phyloP scores from a whole-genome alignment of 768 basidiomycete genomes.

The Termitomyces sp. region DNA sequence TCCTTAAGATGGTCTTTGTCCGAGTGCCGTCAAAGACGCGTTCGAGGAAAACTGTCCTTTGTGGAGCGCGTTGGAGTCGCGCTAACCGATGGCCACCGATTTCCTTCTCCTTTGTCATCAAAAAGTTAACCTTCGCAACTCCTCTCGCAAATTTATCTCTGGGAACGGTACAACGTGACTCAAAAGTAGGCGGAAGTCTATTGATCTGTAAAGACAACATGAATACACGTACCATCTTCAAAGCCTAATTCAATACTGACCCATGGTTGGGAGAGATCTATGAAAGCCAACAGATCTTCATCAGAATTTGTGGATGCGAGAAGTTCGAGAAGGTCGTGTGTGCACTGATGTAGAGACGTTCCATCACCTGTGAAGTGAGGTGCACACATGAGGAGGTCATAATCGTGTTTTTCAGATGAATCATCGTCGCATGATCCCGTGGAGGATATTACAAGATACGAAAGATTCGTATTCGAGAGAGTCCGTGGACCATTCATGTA shows the following conservation, averaged over 20 bases:
- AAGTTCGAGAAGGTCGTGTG: slow-evolving; percentile 54
- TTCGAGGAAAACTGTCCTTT: slow-evolving; percentile 29
- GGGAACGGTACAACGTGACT: slow-evolving; percentile 20
- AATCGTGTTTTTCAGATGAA: slow-evolving; percentile 9
- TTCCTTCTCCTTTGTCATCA: slow-evolving; percentile 36
- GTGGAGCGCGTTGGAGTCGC: slow-evolving; percentile 30
- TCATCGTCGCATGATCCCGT: neutral
- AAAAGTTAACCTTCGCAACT: slow-evolving; percentile 45
- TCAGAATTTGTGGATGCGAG: slow-evolving; percentile 25
- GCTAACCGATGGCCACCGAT: slow-evolving; percentile 57
- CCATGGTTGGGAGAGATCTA: slow-evolving; percentile 17
- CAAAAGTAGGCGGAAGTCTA: slow-evolving; percentile 22
- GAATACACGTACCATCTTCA: neutral
- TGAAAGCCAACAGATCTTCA: slow-evolving; percentile 13
- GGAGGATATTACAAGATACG: slow-evolving; percentile 37
- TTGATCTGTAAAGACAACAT: neutral
- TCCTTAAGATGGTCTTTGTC: slow-evolving; percentile 43
- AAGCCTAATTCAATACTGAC: slow-evolving; percentile 1
- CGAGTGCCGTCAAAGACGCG: slow-evolving; percentile 20
- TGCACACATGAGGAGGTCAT: slow-evolving; percentile 51
- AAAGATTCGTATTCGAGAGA: slow-evolving; percentile 45
- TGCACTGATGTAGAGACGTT: slow-evolving; percentile 58
- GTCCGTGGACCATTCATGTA: slow-evolving; percentile 63
- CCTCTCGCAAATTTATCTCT: slow-evolving; percentile 21
- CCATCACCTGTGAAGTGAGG: slow-evolving; percentile 69